Conservation (phyloP, 2,329 filamentous ascomycete species). For the Aureobasidium namibiae region DNA sequence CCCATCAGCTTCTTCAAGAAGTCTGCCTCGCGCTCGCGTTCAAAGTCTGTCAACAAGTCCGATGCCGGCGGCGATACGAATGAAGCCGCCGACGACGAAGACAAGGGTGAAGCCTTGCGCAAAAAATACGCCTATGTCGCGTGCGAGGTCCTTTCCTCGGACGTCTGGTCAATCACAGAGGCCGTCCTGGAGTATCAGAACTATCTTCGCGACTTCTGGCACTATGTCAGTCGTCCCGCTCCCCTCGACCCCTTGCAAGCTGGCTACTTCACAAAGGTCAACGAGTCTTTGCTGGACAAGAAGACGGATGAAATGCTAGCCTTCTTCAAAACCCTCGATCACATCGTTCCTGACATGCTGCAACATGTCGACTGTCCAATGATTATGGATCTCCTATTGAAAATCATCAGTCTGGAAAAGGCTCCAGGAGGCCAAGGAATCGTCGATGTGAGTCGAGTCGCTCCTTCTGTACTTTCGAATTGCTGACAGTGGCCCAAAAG, state of each 20-base stretch:
- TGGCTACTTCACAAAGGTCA: slow-evolving; percentile 97
- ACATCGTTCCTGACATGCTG: slow-evolving; percentile 75
- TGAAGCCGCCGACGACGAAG: slow-evolving; percentile 38
- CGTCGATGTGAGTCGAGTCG: slow-evolving; percentile 64
- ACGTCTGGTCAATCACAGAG: slow-evolving; percentile 95
- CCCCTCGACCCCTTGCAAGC: slow-evolving; percentile 89
- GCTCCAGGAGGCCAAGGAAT: slow-evolving; percentile 85
- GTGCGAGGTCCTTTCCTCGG: slow-evolving; percentile 86
- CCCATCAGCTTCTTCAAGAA: slow-evolving; percentile 40
- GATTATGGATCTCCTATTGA: slow-evolving; percentile 94
- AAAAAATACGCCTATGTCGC: slow-evolving; percentile 91
- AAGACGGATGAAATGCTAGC: slow-evolving; percentile 97
- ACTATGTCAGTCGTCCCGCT: slow-evolving; percentile 73
- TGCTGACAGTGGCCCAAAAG: slow-evolving; percentile 34
- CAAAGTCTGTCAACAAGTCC: slow-evolving; percentile 33
- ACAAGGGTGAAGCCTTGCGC: slow-evolving; percentile 81
- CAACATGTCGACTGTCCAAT: slow-evolving; percentile 94
- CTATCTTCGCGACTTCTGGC: slow-evolving; percentile 79
- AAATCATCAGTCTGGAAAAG: slow-evolving; percentile 94
- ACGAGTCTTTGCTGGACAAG: slow-evolving; percentile 93
- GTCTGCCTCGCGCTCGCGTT: slow-evolving; percentile 34
- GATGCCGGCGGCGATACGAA: slow-evolving; percentile 23
- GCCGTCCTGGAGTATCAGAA: slow-evolving; percentile 77
- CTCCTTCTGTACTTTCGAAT: neutral
- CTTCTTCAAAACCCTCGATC: slow-evolving; percentile 75